Evolutionary conservation across 805 yeast genomes (phyloP), one percentile per base, ranked within the genome.

Genomic region (Candida bentonensis): DNA sequence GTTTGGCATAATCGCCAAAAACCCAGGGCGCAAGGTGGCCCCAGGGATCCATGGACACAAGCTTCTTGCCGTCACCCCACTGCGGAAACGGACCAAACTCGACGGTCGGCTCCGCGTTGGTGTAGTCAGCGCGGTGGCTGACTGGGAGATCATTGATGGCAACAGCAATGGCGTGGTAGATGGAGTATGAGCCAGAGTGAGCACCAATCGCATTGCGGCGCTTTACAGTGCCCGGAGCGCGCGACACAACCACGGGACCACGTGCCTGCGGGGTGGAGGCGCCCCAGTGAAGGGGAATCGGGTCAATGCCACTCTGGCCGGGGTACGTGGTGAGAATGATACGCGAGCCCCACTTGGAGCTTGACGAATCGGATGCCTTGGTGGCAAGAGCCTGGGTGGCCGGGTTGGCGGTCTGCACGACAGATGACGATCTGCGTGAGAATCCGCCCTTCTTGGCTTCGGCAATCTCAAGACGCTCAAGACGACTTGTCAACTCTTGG

Each of bases 1-100:
- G 51, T 26, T 60, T 62, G 22, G 72, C 60, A 23, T 66, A 48
- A 20, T 72, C 74, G 40, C 60, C 61, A 55, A 65, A 78, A 40
- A 74, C 49, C 75, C 78, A 74, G 9, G 82, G 82, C 9, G 80
- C 75, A 48, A 76, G 58, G 51, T 78, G 84, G 22, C 83, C 84
- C 53, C 73, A 73, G 21, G 82, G 80, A 57, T 78, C 84, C 69
- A 78, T 60, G 1, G 82, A 68, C 21, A 76, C 82, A 50, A 78
- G 77, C 58, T 77, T 78, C 48, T 69, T 70, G 17, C 59, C 52
- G 44, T 68, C 73, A 41, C 65, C 64, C 84, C 84, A 78, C 49
- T 72, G 73, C 23, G 72, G 67, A 47, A 71, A 74, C 46, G 73
- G 76, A 7, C 71, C 69, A 50, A 78, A 65, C 22, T 70, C 54